phyloP scores from a whole-genome alignment of 352 stramenopile genomes.

The Pythium sp. region DNA sequence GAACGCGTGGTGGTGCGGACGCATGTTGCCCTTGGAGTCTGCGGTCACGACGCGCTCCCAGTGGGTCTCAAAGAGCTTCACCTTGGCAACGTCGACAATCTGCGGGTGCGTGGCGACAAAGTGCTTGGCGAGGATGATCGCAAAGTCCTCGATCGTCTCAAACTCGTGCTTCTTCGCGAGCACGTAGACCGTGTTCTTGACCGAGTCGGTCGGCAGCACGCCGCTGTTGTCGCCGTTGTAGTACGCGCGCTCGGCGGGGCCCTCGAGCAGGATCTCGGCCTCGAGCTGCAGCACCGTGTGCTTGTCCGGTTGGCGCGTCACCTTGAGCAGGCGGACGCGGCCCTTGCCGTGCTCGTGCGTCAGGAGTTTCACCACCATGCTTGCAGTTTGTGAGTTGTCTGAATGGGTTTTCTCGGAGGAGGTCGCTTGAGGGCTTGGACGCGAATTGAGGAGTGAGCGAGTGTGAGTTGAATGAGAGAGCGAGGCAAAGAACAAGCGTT shows the following conservation, averaged over 20 bases:
- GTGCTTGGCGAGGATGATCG: conserved; percentile 82
- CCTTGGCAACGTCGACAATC: conserved; percentile 72
- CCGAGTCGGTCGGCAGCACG: conserved; percentile 86
- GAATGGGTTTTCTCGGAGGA: neutral
- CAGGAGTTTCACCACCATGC: conserved; percentile 71
- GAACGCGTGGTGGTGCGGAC: conserved; percentile 77
- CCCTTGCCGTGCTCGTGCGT: conserved; percentile 84
- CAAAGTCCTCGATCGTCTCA: conserved; percentile 86
- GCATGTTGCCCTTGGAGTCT: conserved; percentile 51
- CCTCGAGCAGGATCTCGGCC: conserved; percentile 82
- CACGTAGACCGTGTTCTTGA: conserved; percentile 91
- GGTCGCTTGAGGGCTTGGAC: conserved; percentile 19
- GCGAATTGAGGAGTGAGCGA: conserved; percentile 29
- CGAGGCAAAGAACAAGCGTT: neutral
- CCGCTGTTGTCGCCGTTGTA: conserved; percentile 81
- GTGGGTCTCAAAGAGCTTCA: conserved; percentile 74
- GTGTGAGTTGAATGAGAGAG: neutral
- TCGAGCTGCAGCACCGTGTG: conserved; percentile 83
- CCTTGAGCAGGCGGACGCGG: conserved; percentile 84
- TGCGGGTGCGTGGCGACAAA: conserved; percentile 79
- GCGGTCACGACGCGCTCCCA: conserved; percentile 59
- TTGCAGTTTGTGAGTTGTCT: neutral
- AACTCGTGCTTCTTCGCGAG: conserved; percentile 88
- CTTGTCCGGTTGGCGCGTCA: conserved; percentile 67
- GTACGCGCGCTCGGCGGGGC: conserved; percentile 75